Base-by-base conservation (phyloP, 2,329 filamentous ascomycete species). In the Exutisphaerella laricina region DNA sequence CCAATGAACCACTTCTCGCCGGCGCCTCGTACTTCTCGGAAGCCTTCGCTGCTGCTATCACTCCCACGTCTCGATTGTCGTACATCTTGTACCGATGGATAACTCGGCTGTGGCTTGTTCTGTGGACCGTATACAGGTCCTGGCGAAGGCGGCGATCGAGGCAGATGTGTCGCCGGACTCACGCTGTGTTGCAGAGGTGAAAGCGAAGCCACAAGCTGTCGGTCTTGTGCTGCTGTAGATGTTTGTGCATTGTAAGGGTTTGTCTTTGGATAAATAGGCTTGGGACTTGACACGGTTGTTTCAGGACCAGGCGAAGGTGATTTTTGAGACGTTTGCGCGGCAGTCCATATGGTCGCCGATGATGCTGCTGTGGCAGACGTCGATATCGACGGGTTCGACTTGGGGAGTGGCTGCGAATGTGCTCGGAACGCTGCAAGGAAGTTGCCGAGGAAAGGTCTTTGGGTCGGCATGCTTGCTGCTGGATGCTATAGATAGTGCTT, bases 1-100 rank as follows among this genome's bases (percentile, higher is more conserved):
- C 85, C 85, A 41, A 89, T 85, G 58, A 88, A 89, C 82, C 84
- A 87, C 66, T 85, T 88, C 52, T 89, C 85, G 1, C 78, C 76
- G 2, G 82, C 83, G 46, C 87, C 83, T 3, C 82, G 81, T 25
- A 80, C 81, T 48, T 88, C 84, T 39, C 83, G 71, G 62, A 88
- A 88, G 1, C 84, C 85, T 56, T 88, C 85, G 40, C 75, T 81
- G 50, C 78, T 84, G 64, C 81, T 86, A 54, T 88, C 84, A 54
- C 82, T 87, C 18, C 84, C 85, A 43, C 85, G 73, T 43, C 83
- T 58, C 43, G 64, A 50, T 18, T 54, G 50, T 30, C 59, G 48
- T 12, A 57, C 53, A 18, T 63, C 59, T 44, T 60, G 56, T 2
- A 50, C 49, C 20, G 61, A 59, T 6, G 61, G 61, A 41, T 62